Conservation (phyloP, 176 grass and related monocot genomes). For the Musa itinerans region DNA sequence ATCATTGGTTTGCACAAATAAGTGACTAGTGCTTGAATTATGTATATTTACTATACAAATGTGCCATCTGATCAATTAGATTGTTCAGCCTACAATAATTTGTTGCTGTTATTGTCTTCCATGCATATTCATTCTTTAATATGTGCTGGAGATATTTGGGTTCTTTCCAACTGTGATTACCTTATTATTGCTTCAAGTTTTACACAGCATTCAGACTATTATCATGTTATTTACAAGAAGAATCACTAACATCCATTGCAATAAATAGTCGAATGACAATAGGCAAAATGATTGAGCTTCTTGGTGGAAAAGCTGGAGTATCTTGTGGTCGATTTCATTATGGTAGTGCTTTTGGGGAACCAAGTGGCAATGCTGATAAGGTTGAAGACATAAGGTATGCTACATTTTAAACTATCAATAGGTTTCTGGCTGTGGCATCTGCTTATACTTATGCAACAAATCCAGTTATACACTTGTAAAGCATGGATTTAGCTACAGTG, state of each 20-base stretch:
- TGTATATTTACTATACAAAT: no score
- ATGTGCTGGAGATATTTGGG: background rate
- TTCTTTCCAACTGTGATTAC: background rate
- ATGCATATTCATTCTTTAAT: background rate
- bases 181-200: slow-evolving; percentile 10
- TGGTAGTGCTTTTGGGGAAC: slow-evolving; percentile 93
- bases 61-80: background rate
- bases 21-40: no score
- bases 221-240: background rate
- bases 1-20: no score
- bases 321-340: slow-evolving; percentile 85
- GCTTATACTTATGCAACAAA: slow-evolving; percentile 24
- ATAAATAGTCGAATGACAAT: slow-evolving; percentile 83
- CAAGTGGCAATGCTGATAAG: slow-evolving; percentile 73
- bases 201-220: background rate
- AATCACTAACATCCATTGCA: slow-evolving; percentile 2
- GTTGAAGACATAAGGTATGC: slow-evolving; percentile 86
- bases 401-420: slow-evolving; percentile 5
- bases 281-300: slow-evolving; percentile 98
- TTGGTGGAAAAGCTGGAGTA: slow-evolving; percentile 95
- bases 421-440: background rate
- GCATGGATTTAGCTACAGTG: slow-evolving; percentile 89
- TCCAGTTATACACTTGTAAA: slow-evolving; percentile 64
- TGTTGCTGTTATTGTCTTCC: background rate
- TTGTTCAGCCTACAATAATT: background rate